Evolutionary conservation across 1,139 yeast species (phyloP).

Genomic region (Protomyces pachydermus): DNA sequence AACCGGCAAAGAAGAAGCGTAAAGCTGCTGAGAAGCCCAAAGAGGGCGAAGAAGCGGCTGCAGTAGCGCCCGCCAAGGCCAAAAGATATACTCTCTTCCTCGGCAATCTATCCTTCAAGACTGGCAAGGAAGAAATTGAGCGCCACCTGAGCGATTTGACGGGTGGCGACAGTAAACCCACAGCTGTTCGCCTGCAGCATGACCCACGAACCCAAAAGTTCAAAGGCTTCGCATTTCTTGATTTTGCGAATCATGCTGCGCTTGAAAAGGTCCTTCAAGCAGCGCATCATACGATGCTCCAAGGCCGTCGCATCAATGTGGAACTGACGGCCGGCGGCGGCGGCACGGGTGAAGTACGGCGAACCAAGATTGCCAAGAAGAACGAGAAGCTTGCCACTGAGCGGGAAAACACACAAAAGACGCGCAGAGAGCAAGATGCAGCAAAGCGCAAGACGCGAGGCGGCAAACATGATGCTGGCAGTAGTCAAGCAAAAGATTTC

Average conservation of each 20-base stretch:
- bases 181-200: slow-evolving; percentile 61
- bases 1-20: slow-evolving; percentile 26
- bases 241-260: slow-evolving; percentile 65
- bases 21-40: slow-evolving; percentile 39
- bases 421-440: slow-evolving; percentile 16
- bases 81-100: slow-evolving; percentile 79
- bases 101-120: slow-evolving; percentile 82
- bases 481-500: background rate
- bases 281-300: slow-evolving; percentile 63
- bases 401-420: slow-evolving; percentile 25
- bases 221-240: slow-evolving; percentile 82
- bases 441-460: slow-evolving; percentile 7
- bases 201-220: slow-evolving; percentile 41
- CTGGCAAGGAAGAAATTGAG: slow-evolving; percentile 56
- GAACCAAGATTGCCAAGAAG: slow-evolving; percentile 68
- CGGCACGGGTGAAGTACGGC: slow-evolving; percentile 71
- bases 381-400: slow-evolving; percentile 55
- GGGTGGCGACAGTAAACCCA: slow-evolving; percentile 54
- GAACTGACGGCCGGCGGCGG: slow-evolving; percentile 98
- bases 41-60: slow-evolving; percentile 76
- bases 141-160: slow-evolving; percentile 61
- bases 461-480: background rate
- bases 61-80: slow-evolving; percentile 45
- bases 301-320: slow-evolving; percentile 76
- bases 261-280: slow-evolving; percentile 70